These are phyloP conservation scores for Rasamsonia emersonii DNA, from an alignment of 2,329 filamentous ascomycete genomes.

Conservation along the genomic window DNA sequence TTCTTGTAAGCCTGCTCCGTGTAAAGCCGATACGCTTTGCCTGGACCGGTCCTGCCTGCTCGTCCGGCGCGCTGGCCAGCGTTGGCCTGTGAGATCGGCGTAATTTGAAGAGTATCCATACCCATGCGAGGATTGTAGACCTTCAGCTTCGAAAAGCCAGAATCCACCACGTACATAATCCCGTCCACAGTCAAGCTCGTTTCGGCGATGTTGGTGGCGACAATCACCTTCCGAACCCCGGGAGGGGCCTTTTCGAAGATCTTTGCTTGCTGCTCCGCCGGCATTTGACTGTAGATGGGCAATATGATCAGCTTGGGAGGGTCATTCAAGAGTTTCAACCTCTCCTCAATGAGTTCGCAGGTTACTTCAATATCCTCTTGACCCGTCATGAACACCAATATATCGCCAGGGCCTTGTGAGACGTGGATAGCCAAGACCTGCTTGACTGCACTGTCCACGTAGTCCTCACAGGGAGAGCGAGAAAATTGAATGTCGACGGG, in stretches of 20 bases:
- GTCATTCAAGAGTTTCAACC: slow-evolving; percentile 81
- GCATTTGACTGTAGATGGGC: slow-evolving; percentile 99
- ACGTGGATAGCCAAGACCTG: slow-evolving; percentile 94
- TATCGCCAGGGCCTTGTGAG: slow-evolving; percentile 85
- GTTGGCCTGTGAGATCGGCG: slow-evolving; percentile 94
- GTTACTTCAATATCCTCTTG: slow-evolving; percentile 98
- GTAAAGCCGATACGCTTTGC: slow-evolving; percentile 88
- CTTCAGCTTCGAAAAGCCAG: slow-evolving; percentile 93
- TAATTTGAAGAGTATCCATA: slow-evolving; percentile 98
- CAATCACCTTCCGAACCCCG: slow-evolving; percentile 92
- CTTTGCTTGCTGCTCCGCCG: slow-evolving; percentile 91
- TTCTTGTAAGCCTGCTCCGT: slow-evolving; percentile 94
- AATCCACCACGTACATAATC: slow-evolving; percentile 98
- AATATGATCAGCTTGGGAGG: slow-evolving; percentile 90
- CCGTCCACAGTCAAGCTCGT: slow-evolving; percentile 96
- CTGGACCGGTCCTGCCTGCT: slow-evolving; percentile 87
- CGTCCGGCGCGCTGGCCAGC: slow-evolving; percentile 87
- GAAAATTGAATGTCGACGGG: slow-evolving; percentile 96
- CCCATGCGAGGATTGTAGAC: slow-evolving; percentile 99
- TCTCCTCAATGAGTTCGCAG: slow-evolving; percentile 83
- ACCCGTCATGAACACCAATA: slow-evolving; percentile 97
- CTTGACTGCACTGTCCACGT: slow-evolving; percentile 93
- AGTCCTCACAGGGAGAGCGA: slow-evolving; percentile 90
- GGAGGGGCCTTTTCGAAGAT: slow-evolving; percentile 90
- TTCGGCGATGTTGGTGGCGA: slow-evolving; percentile 97